phyloP scores from a whole-genome alignment of 257 asterid species.

The Buddleja alternifolia region DNA sequence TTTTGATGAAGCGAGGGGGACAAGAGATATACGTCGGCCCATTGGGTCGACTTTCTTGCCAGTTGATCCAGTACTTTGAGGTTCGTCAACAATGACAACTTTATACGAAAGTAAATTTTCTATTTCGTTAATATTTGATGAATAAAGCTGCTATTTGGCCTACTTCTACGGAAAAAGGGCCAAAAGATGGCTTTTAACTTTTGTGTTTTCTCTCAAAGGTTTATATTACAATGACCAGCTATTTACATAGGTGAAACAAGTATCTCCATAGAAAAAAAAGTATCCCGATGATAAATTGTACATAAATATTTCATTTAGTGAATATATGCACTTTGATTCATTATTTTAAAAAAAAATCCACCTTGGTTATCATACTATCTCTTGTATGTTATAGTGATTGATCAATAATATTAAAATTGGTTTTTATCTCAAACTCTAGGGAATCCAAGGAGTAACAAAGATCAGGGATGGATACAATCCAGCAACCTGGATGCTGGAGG shows the following conservation, averaged over 20 bases:
- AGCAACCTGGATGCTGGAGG: constrained; percentile 75
- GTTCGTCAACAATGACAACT: constrained; percentile 27
- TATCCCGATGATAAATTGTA: too few species aligned
- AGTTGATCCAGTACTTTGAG: constrained; percentile 60
- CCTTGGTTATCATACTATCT: too few species aligned
- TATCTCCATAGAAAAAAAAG: too few species aligned
- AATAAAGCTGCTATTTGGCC: neutral
- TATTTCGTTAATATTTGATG: neutral
- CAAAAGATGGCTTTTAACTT: too few species aligned
- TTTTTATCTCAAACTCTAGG: constrained; percentile 30
- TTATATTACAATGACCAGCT: too few species aligned
- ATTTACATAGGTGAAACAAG: too few species aligned
- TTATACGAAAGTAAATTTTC: neutral
- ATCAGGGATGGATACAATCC: constrained; percentile 57
- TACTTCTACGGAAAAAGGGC: neutral
- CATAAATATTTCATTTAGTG: too few species aligned
- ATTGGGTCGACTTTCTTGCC: constrained; percentile 58
- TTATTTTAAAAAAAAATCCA: too few species aligned
- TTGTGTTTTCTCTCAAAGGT: too few species aligned
- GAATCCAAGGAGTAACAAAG: constrained; percentile 51
- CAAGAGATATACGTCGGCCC: constrained; percentile 74
- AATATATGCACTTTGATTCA: too few species aligned
- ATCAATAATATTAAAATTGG: neutral
- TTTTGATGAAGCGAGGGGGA: constrained; percentile 71
- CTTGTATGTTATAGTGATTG: neutral